Percentiles rank a stretch among this genome's conserved stretches.
Evolutionary conservation across 169 alveolate species (phyloP).

Genomic region (Plasmodium inui): DNA sequence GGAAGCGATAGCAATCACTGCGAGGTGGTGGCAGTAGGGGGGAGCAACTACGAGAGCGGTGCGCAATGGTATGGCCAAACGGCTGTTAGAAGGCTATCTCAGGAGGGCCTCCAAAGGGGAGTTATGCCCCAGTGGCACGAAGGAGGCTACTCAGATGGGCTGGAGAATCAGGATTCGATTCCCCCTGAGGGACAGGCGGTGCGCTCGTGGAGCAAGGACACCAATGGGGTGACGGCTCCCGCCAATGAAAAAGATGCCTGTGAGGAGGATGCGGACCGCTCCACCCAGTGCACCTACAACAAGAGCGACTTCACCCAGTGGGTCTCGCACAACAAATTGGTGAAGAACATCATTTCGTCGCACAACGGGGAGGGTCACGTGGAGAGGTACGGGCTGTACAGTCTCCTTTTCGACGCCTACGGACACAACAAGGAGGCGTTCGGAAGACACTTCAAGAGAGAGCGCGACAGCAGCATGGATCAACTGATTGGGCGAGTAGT

Average conservation of each 20-base stretch:
- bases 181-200: not conserved
- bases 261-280: not conserved
- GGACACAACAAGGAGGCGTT: conserved; percentile 26
- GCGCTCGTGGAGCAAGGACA: not conserved
- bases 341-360: conserved; percentile 53
- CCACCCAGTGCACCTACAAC: not conserved
- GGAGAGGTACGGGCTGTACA: conserved; percentile 29
- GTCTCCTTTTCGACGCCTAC: conserved; percentile 28
- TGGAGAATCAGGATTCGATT: not conserved
- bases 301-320: conserved; percentile 20
- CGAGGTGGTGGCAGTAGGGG: not conserved
- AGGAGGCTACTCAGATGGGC: not conserved
- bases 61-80: not conserved
- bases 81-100: not conserved
- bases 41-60: not conserved
- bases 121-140: not conserved
- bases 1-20: not conserved
- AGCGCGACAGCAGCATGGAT: not conserved
- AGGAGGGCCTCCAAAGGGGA: not conserved
- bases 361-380: conserved; percentile 22
- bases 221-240: not conserved
- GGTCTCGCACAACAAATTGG: conserved; percentile 35
- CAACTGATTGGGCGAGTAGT: conserved; percentile 5
- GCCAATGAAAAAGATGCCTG: not conserved
- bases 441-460: not conserved